Base-by-base conservation (phyloP, 257 asterid species). In the Gentiana macrophylla region DNA sequence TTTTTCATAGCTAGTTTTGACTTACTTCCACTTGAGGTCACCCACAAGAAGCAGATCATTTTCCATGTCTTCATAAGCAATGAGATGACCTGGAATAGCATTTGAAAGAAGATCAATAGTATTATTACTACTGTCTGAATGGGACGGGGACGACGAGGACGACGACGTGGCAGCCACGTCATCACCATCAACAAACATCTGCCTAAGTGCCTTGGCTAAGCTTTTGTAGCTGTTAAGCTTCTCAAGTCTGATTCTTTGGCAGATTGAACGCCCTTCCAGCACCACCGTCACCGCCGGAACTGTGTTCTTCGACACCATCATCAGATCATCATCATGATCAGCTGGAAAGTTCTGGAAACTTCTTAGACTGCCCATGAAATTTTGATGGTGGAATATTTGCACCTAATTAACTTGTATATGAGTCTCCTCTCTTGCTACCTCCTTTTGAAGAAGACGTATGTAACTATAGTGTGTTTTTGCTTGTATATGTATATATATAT, bases 41-140 rank as follows among this genome's bases (percentile, higher is more conserved):
- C 94, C 92, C 48, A 72, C 94, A 49, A 86, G 81, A 49, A 86
- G 95, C 37, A 86, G 94, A 76, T 86, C 95, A 70, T 81, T 81
- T 62, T 86, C 94, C 77, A 81, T 83, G 59, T 86, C 95, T 60
- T 86, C 90, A 49, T 86, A 86, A 13, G 95, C 95, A 66, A 86
- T 72, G 32, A 83, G 70, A 61, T 83, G 78, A 37, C 94, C 95
- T 1, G 94, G 95, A 9, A 86, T 67, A 12, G 88, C 94, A 63
- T 83, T 86, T 3, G 90, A 73, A 35, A 86, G 93, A 32, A 86
- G 94, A 64, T 86, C 90, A 10, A 80, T 52, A 53, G 44, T 59
- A 56, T 12, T 12, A 2, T 56, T 48, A 24, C 24, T 24, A 24
- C 24, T 24, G 24, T 24, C 24, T 24, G 24, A 24, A 24, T 24